A percentile compares a stretch with the other conserved stretches of the same genome.
Evolutionary conservation across 2,329 filamentous ascomycete species (phyloP).

Genomic region (Cladophialophora carrionii): DNA sequence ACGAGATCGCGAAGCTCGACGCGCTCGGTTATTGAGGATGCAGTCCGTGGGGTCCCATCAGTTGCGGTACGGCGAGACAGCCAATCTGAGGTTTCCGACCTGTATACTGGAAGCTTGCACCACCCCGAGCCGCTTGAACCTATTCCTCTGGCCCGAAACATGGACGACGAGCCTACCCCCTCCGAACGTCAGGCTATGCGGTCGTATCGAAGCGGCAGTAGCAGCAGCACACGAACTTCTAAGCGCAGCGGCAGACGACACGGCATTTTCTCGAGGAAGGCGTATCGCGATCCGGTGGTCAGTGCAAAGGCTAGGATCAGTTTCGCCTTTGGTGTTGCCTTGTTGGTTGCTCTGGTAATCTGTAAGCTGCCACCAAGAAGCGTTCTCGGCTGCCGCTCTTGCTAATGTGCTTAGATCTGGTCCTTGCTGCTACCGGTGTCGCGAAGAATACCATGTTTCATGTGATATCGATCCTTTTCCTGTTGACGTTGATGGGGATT

Average conservation of each 20-base stretch:
- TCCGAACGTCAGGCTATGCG: conserved; percentile 15
- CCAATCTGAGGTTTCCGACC: conserved; percentile 27
- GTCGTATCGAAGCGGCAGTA: conserved; percentile 21
- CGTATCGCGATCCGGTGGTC: conserved; percentile 46
- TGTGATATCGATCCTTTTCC: conserved; percentile 76
- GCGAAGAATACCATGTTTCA: conserved; percentile 72
- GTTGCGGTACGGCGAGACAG: conserved; percentile 16
- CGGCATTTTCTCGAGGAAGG: conserved; percentile 55
- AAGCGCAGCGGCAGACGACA: conserved; percentile 9
- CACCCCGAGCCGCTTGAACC: neutral
- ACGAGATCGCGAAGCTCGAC: conserved; percentile 38
- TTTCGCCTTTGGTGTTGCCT: conserved; percentile 67
- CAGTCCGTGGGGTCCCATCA: conserved; percentile 27
- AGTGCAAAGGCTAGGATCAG: conserved; percentile 53
- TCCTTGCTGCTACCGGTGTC: conserved; percentile 68
- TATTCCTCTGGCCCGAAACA: conserved; percentile 11
- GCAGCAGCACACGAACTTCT: conserved; percentile 16
- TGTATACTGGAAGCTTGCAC: conserved; percentile 22
- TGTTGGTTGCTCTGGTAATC: conserved; percentile 62
- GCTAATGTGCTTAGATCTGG: conserved; percentile 62
- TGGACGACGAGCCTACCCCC: conserved; percentile 12
- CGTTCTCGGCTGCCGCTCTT: conserved; percentile 6
- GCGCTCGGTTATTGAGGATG: conserved; percentile 38
- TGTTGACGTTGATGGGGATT: conserved; percentile 73
- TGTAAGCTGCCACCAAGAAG: conserved; percentile 59